Base-by-base conservation (phyloP, 139 green algal species). In the Coelastrella sp. region DNA sequence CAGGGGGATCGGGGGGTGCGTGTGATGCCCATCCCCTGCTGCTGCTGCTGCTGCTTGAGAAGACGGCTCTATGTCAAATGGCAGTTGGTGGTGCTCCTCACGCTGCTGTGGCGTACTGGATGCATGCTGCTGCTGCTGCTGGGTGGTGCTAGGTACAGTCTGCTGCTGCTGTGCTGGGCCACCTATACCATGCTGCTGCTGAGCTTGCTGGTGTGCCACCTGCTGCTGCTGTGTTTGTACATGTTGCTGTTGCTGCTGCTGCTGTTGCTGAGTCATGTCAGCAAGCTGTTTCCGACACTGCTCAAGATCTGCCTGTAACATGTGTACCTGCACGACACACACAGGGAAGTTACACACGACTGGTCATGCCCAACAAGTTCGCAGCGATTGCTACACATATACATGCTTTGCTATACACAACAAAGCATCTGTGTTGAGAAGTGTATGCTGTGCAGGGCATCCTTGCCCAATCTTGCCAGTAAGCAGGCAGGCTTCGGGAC, bases 241-340 rank as follows among this genome's bases (percentile, higher is more conserved):
- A 22, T 64, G 64, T 85, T 20, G 64, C 78, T n/a, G 65, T 88
- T n/a, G n/a, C n/a, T 4, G n/a, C 78, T 90, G 68, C 64, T 77
- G 85, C 90, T 74, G 68, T 75, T 83, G 5, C 17, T 80, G 78
- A 16, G 2, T 75, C 57, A 20, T 66, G 3, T 78, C 16, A 54
- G 54, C 16, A 13, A 80, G 85, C 59, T 77, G n/a, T 7, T 83
- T 81, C 20, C 59, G 65, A 19, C 73, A 22, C 54, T 86, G 56
- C 80, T 87, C 86, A 4, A 93, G 10, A 65, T 93, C 86, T n/a
- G 64, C 58, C 86, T 93, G 91, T 17, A 93, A 22, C 20, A 87
- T 32, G 5, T 78, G 73, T 19, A 93, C 86, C 90, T 92, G 78
- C 22, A 80, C 5, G 5, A 58, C 22, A 80, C 14, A 77, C 32